A percentile compares a stretch with the other conserved stretches of the same genome.
Evolutionary conservation across 805 yeast species (phyloP).

Genomic region (Jamesozyma spencerorum): DNA sequence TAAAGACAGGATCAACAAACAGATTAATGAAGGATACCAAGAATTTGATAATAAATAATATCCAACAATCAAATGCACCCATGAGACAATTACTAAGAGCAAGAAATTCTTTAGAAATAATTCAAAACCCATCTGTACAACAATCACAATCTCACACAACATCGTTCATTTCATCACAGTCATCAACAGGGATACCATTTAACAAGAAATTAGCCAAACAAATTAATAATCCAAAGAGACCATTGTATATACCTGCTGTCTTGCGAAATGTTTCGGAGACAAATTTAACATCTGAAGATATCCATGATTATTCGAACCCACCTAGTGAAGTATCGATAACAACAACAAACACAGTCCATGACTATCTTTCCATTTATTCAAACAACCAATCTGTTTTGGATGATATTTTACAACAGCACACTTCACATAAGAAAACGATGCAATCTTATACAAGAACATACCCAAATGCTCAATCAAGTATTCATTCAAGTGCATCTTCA

Average conservation of each 20-base stretch:
- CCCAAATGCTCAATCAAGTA: constrained; percentile 9
- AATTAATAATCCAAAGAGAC: constrained; percentile 72
- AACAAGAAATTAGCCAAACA: constrained; percentile 41
- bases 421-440: not conserved
- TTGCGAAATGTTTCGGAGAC: constrained; percentile 44
- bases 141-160: no score
- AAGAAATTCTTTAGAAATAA: no score
- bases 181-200: no score
- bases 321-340: not conserved
- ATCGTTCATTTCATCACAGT: no score
- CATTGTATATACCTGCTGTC: constrained; percentile 87
- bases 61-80: no score
- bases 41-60: no score
- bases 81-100: no score
- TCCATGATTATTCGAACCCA: not conserved
- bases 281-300: constrained; percentile 35
- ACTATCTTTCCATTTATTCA: not conserved
- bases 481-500: constrained; percentile 21
- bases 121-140: no score
- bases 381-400: not conserved
- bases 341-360: not conserved
- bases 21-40: no score
- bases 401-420: not conserved
- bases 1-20: not conserved
- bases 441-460: not conserved